A percentile compares a stretch with the other conserved stretches of the same genome.
phyloP scores from a whole-genome alignment of 371 early-diverging fungal genomes.

The Mortierella sp. region DNA sequence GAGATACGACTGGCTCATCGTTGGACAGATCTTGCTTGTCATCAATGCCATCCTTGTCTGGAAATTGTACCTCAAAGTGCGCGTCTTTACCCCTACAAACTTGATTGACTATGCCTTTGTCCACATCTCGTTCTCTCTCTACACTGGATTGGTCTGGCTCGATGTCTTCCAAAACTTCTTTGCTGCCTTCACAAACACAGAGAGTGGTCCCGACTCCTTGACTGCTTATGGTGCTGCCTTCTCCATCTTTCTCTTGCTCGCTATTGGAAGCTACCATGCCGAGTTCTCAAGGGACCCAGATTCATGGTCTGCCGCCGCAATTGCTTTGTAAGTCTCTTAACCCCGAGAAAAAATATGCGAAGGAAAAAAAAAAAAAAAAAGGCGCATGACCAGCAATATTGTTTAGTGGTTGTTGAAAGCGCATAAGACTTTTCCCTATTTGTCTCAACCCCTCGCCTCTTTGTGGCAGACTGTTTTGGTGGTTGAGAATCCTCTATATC shows the following conservation, averaged over 20 bases:
- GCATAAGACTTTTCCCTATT: not conserved
- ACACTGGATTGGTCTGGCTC: constrained; percentile 47
- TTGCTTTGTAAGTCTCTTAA: constrained; percentile 44
- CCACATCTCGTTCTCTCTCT: constrained; percentile 49
- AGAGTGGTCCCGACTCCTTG: constrained; percentile 31
- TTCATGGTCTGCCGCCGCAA: constrained; percentile 45
- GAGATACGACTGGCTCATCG: constrained; percentile 31
- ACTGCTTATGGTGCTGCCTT: constrained; percentile 29
- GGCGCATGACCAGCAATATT: not conserved
- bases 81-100: constrained; percentile 49
- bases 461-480: not conserved
- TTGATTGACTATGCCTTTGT: constrained; percentile 36
- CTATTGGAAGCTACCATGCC: constrained; percentile 42
- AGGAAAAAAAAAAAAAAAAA: not conserved
- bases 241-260: constrained; percentile 29
- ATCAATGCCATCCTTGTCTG: constrained; percentile 42
- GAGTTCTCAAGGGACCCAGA: constrained; percentile 51
- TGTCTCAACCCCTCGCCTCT: not conserved
- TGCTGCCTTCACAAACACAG: constrained; percentile 44
- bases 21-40: constrained; percentile 32
- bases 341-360: not conserved
- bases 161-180: constrained; percentile 56
- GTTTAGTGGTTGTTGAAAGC: not conserved
- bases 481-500: not conserved
- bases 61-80: constrained; percentile 37